These are phyloP conservation scores for Sarocladium brachiariae DNA, from an alignment of 2,329 filamentous ascomycete genomes.

Conservation along the genomic window DNA sequence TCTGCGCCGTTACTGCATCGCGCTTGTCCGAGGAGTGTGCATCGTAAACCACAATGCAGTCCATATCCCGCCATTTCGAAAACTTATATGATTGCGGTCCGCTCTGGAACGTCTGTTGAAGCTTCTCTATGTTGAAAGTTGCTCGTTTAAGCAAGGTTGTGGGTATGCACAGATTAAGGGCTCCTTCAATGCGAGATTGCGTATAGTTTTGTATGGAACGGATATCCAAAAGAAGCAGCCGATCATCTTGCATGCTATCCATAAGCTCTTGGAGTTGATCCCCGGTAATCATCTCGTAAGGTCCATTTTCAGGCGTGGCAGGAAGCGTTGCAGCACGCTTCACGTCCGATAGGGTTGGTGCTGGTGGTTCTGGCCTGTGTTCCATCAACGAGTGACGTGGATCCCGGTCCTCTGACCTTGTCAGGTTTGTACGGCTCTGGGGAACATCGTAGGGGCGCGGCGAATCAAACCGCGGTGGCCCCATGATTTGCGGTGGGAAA, in stretches of 20 bases:
- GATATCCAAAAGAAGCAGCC: constrained; percentile 71
- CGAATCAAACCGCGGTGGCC: constrained; percentile 36
- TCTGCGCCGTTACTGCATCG: constrained; percentile 72
- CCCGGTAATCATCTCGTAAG: constrained; percentile 45
- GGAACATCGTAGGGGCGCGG: constrained; percentile 24
- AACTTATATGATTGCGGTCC: constrained; percentile 66
- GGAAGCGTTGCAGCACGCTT: constrained; percentile 47
- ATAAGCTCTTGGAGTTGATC: constrained; percentile 51
- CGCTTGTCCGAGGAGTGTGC: constrained; percentile 67
- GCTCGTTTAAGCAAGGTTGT: constrained; percentile 87
- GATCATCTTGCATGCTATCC: constrained; percentile 29
- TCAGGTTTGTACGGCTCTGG: constrained; percentile 23
- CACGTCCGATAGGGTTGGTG: constrained; percentile 17
- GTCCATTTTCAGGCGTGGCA: constrained; percentile 36
- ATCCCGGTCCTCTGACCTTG: constrained; percentile 43
- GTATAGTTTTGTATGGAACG: constrained; percentile 80
- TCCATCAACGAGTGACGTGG: constrained; percentile 48
- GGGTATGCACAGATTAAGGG: constrained; percentile 88
- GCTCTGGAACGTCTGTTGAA: constrained; percentile 78
- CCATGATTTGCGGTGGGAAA: constrained; percentile 31
- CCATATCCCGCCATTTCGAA: constrained; percentile 65
- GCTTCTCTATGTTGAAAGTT: constrained; percentile 81
- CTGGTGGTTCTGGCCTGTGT: constrained; percentile 36
- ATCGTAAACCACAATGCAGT: constrained; percentile 83
- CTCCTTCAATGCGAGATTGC: constrained; percentile 66